Conservation (phyloP, 2,329 filamentous ascomycete species). For the Phoma sp. region DNA sequence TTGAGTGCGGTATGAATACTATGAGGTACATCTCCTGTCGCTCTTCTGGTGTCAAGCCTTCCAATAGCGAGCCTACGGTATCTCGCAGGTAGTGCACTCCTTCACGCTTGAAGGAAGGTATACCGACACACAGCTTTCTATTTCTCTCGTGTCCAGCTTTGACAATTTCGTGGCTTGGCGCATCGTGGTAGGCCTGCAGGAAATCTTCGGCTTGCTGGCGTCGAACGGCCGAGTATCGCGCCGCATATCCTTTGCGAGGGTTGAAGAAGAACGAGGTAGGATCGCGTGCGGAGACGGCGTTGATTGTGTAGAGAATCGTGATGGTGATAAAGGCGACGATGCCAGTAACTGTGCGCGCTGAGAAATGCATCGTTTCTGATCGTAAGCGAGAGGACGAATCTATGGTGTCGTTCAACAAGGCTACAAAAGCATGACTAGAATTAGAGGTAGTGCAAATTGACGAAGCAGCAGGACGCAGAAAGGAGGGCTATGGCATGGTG, state of each 20-base stretch:
- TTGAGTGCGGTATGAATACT: conserved; percentile 54
- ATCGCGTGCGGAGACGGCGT: conserved; percentile 37
- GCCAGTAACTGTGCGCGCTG: conserved; percentile 29
- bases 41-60: conserved; percentile 51
- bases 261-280: conserved; percentile 48
- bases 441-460: background rate
- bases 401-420: conserved; percentile 2
- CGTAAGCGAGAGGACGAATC: conserved; percentile 10
- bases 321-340: conserved; percentile 26
- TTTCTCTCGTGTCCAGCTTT: conserved; percentile 25
- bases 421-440: conserved; percentile 12
- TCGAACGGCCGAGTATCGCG: conserved; percentile 40
- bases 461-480: background rate
- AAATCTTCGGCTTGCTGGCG: conserved; percentile 39
- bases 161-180: conserved; percentile 19
- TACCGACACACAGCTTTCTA: conserved; percentile 52
- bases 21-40: conserved; percentile 51
- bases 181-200: conserved; percentile 27
- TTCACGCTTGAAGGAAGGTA: conserved; percentile 52
- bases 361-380: conserved; percentile 27
- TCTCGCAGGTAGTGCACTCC: conserved; percentile 50
- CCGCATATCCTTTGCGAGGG: conserved; percentile 39
- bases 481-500: conserved; percentile 14
- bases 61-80: conserved; percentile 54
- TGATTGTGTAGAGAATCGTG: conserved; percentile 32